Base-by-base conservation (phyloP, 352 stramenopile genomes). In the Globisporangium solare region DNA sequence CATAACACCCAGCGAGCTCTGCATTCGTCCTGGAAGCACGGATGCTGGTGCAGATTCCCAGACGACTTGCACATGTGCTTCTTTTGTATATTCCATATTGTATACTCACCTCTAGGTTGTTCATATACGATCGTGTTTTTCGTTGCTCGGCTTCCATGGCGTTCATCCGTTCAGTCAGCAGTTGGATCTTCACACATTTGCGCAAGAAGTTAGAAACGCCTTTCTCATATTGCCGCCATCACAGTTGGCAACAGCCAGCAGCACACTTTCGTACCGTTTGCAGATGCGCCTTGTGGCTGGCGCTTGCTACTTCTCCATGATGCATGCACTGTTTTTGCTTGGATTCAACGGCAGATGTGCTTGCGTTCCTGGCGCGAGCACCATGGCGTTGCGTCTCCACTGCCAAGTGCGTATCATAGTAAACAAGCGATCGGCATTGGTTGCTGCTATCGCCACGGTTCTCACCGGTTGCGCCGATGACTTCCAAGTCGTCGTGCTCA, bases 111-210 rank as follows among this genome's bases (percentile, higher is more conserved):
- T 88, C 73, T 12, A 88, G 18, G 8, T 56, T 73, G 22, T 58
- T 50, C 46, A 85, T 65, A 21, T 73, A 72, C 15, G 59, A 42
- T 46, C 61, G 57, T 10, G 55, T 73, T 48, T 72, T 74, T 22
- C 64, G 60, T 42, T 76, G 70, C 39, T 80, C 72, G 2, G 61
- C 64, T 21, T 88, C 78, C 31, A 86, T 62, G 11, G 64, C 66
- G 27, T 67, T 82, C 41, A 88, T 55, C 32, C 70, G 64, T 56
- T 83, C 75, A 6, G 79, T 71, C 0, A 88, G 63, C 41, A 80
- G 73, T 45, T 83, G 70, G 32, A 88, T 85, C 78, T 88, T 22
- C 39, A 15, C 17, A 58, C 32, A 15, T 35, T 35, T 35, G 5
- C 27, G 27, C 27, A 35, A 35, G 27, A 35, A 35, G 10, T 7